These are phyloP conservation scores for Mycena filopes DNA, from an alignment of 768 basidiomycete genomes.

Conservation along the genomic window DNA sequence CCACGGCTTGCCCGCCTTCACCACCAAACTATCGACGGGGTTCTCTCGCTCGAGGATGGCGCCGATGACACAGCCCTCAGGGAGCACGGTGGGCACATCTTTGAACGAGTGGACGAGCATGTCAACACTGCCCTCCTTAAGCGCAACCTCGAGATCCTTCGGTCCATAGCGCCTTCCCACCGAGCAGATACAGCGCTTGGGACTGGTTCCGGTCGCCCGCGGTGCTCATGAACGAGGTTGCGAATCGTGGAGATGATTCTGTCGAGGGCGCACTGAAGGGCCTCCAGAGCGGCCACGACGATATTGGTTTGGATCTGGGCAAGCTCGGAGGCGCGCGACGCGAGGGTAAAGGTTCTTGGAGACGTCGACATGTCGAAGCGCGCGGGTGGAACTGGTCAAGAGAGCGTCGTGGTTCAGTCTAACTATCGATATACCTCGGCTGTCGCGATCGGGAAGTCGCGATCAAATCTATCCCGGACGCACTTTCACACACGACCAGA, in stretches of 20 bases:
- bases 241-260: slow-evolving; percentile 40
- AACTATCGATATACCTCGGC: too few species aligned
- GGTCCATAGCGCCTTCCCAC: slow-evolving; percentile 72
- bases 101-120: slow-evolving; percentile 94
- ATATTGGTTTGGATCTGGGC: slow-evolving; percentile 91
- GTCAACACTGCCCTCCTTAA: slow-evolving; percentile 80
- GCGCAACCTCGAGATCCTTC: slow-evolving; percentile 90
- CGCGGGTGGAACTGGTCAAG: too few species aligned
- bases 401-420: too few species aligned
- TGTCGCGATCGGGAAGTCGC: too few species aligned
- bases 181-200: slow-evolving; percentile 47
- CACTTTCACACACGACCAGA: too few species aligned
- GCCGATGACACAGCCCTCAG: slow-evolving; percentile 85
- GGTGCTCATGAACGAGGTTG: slow-evolving; percentile 47
- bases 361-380: too few species aligned
- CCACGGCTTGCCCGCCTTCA: slow-evolving; percentile 77
- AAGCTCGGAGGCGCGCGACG: slow-evolving; percentile 88
- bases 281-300: slow-evolving; percentile 72
- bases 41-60: slow-evolving; percentile 90
- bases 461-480: too few species aligned
- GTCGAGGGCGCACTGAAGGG: slow-evolving; percentile 60
- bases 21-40: slow-evolving; percentile 88
- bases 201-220: slow-evolving; percentile 81
- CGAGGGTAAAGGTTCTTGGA: slow-evolving; percentile 74
- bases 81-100: slow-evolving; percentile 91